Percentiles rank a stretch among this genome's conserved stretches.
Evolutionary conservation across 2,329 filamentous ascomycete species (phyloP).

Genomic region (Phialophora macrospora): DNA sequence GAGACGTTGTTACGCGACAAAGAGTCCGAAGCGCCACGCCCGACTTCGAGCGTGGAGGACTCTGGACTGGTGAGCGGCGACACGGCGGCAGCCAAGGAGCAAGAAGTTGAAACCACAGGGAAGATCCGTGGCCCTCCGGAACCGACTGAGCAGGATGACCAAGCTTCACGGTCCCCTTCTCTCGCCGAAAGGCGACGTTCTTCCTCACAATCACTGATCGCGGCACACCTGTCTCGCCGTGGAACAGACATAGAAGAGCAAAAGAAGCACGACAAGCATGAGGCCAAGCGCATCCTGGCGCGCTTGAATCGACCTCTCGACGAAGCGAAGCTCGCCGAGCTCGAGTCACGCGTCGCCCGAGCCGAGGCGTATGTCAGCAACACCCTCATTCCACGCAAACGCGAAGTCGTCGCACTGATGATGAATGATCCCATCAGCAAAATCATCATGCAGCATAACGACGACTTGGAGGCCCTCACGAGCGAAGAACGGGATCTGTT

Average conservation of each 20-base stretch:
- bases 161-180: conserved; percentile 3
- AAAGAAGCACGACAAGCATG: conserved; percentile 23
- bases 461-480: conserved; percentile 37
- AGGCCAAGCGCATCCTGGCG: conserved; percentile 25
- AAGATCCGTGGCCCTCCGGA: neutral
- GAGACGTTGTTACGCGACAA: conserved; percentile 25
- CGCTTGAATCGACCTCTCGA: conserved; percentile 28
- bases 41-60: conserved; percentile 10
- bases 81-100: conserved; percentile 13
- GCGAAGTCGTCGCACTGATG: conserved; percentile 24
- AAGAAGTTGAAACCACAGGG: conserved; percentile 12
- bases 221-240: conserved; percentile 15
- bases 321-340: conserved; percentile 20
- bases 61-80: conserved; percentile 9
- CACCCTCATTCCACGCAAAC: conserved; percentile 24
- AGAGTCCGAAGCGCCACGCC: conserved; percentile 17
- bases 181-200: conserved; percentile 17
- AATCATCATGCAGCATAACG: conserved; percentile 38
- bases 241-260: conserved; percentile 22
- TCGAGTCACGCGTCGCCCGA: conserved; percentile 17
- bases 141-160: conserved; percentile 9
- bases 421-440: conserved; percentile 30
- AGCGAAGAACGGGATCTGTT: conserved; percentile 37
- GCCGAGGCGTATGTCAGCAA: conserved; percentile 20
- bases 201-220: conserved; percentile 14